These are phyloP conservation scores for Globisporangium cystogenes DNA, from an alignment of 352 stramenopile genomes.

Conservation along the genomic window DNA sequence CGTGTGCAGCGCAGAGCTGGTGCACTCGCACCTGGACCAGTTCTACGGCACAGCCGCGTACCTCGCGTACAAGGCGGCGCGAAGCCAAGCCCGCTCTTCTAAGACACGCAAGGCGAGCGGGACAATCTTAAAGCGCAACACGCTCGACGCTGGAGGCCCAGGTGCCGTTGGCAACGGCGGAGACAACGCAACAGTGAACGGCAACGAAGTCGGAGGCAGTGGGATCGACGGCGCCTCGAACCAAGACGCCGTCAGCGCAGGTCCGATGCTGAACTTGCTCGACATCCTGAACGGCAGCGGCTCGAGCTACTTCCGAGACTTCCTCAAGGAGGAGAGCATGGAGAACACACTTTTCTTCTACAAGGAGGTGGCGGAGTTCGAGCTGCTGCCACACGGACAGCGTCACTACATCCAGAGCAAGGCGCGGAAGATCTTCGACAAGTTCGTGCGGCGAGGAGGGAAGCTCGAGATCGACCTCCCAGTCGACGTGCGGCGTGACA, in stretches of 20 bases:
- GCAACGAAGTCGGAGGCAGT: not conserved
- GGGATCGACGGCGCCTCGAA: not conserved
- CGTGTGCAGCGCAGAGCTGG: slow-evolving; percentile 51
- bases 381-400: slow-evolving; percentile 58
- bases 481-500: slow-evolving; percentile 50
- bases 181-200: not conserved
- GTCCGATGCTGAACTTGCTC: slow-evolving; percentile 10
- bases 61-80: slow-evolving; percentile 29
- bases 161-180: not conserved
- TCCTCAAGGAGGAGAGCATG: slow-evolving; percentile 37
- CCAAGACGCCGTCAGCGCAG: not conserved
- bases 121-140: slow-evolving; percentile 7
- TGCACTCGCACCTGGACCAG: slow-evolving; percentile 50
- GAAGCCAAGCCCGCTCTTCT: slow-evolving; percentile 1
- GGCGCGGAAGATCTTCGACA: slow-evolving; percentile 65
- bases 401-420: slow-evolving; percentile 71
- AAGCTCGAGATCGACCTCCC: slow-evolving; percentile 62
- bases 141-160: not conserved
- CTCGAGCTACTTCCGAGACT: slow-evolving; percentile 51
- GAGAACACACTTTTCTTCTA: slow-evolving; percentile 67
- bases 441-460: slow-evolving; percentile 51
- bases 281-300: slow-evolving; percentile 49
- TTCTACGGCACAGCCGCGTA: slow-evolving; percentile 50
- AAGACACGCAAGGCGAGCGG: slow-evolving; percentile 2
- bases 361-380: slow-evolving; percentile 70